A percentile compares a stretch with the other conserved stretches of the same genome.
These are phyloP conservation scores for Agroathelia rolfsii DNA, from an alignment of 1,284 basidiomycete genomes.

Conservation along the genomic window DNA sequence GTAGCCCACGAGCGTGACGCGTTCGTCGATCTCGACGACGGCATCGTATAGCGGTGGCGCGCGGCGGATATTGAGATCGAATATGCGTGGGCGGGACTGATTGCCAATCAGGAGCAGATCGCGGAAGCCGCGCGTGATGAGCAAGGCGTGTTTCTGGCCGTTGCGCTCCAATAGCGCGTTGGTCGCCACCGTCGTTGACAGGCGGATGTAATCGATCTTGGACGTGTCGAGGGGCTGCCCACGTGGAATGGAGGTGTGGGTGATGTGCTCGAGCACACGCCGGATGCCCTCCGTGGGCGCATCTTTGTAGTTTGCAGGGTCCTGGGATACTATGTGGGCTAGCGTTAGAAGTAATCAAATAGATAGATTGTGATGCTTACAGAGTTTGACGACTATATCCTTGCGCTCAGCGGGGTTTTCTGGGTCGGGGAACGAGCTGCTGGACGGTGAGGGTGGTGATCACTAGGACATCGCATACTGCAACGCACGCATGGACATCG, in stretches of 20 bases:
- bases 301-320: slow-evolving; percentile 64
- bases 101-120: slow-evolving; percentile 65
- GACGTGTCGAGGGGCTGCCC: slow-evolving; percentile 41
- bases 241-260: slow-evolving; percentile 35
- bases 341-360: neutral
- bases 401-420: slow-evolving; percentile 47
- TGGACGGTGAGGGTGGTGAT: slow-evolving; percentile 3
- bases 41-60: slow-evolving; percentile 48
- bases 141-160: slow-evolving; percentile 55
- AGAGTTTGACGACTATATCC: slow-evolving; percentile 74
- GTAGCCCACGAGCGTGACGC: slow-evolving; percentile 63
- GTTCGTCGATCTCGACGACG: slow-evolving; percentile 62
- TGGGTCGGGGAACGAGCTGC: slow-evolving; percentile 65
- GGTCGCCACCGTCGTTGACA: slow-evolving; percentile 69
- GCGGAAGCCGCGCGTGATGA: slow-evolving; percentile 63
- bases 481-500: slow-evolving; percentile 64
- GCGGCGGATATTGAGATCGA: slow-evolving; percentile 51
- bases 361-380: slow-evolving; percentile 31
- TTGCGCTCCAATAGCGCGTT: slow-evolving; percentile 68
- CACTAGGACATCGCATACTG: slow-evolving; percentile 3
- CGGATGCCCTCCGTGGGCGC: slow-evolving; percentile 66
- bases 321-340: slow-evolving; percentile 64
- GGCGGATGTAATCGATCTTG: slow-evolving; percentile 58
- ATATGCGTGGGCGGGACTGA: slow-evolving; percentile 55
- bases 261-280: slow-evolving; percentile 51